These are phyloP conservation scores for Alternaria triticimaculans DNA, from an alignment of 2,329 filamentous ascomycete genomes.

Conservation along the genomic window DNA sequence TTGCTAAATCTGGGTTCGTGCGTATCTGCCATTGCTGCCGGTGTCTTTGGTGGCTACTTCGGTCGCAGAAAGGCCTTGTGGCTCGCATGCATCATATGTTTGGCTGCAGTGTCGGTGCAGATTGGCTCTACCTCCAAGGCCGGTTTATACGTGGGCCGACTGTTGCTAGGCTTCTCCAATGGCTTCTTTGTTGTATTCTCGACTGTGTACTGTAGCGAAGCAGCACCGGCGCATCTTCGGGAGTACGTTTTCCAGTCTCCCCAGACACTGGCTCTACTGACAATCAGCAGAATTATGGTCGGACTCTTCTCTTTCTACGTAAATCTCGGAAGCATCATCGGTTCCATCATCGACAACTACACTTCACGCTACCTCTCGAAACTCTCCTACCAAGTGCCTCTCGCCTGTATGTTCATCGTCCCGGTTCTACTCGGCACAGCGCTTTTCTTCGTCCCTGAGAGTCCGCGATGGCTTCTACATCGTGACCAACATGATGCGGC, in stretches of 20 bases:
- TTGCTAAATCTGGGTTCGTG: constrained; percentile 60
- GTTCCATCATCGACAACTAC: constrained; percentile 46
- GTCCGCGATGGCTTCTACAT: constrained; percentile 53
- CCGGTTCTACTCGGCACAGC: constrained; percentile 55
- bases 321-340: constrained; percentile 57
- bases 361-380: constrained; percentile 28
- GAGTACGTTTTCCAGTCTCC: constrained; percentile 9
- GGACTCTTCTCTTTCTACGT: constrained; percentile 58
- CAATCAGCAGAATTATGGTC: constrained; percentile 52
- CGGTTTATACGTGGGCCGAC: constrained; percentile 53
- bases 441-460: constrained; percentile 36
- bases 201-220: constrained; percentile 58
- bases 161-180: constrained; percentile 42
- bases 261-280: neutral
- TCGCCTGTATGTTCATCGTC: constrained; percentile 61
- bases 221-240: constrained; percentile 41
- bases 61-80: constrained; percentile 57
- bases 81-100: constrained; percentile 56
- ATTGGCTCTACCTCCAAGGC: constrained; percentile 22
- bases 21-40: constrained; percentile 57
- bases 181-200: constrained; percentile 62
- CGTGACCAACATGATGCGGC: constrained; percentile 23
- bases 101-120: constrained; percentile 44
- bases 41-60: constrained; percentile 56
- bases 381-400: constrained; percentile 52